Base-by-base conservation (phyloP, 805 yeast genomes). In the Zygotorulaspora danielsina region DNA sequence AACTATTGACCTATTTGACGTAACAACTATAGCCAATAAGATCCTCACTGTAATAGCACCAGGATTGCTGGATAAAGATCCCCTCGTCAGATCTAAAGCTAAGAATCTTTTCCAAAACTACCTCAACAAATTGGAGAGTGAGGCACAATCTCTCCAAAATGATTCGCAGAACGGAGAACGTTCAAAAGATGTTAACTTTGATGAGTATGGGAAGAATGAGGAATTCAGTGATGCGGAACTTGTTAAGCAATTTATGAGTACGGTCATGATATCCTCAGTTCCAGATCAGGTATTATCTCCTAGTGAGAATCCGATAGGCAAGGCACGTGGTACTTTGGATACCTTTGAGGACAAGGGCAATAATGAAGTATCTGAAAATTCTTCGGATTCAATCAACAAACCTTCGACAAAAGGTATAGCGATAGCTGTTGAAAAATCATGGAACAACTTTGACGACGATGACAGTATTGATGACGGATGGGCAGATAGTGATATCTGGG, bases 11-110 rank as follows among this genome's bases (percentile, higher is more conserved):
- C 75, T 71, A 30, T 88, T 89, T 51, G 66, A 81, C 1, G 79
- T 88, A 0, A 83, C 77, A 11, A 81, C 86, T 31, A 81, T 87
- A 40, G 84, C 95, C 41, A 78, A 81, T 17, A 85, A 82, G 56
- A 75, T 89, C 12, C 64, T 93, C 39, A 90, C 95, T 0, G 86
- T 87, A 2, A 74, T 93, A 40, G 88, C 96, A 0, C 84, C 93
- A 1, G 78, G 93, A 1, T 66, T 90, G 40, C 71, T 90, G 55
- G 97, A 93, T 60, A 73, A 71, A 38, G 81, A 86, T 8, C 63
- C 67, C 5, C 73, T 75, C 38, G 89, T 90, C 2, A 70, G 97
- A 43, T 62, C 62, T 0, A 84, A 82, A 53, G 95, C 96, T 0
- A 76, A 76, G 49, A 62, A 70, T 32, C 73, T 87, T 0, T 79